Evolutionary conservation across 2,329 filamentous ascomycete species (phyloP).

Genomic region (Pseudopithomyces maydicus): DNA sequence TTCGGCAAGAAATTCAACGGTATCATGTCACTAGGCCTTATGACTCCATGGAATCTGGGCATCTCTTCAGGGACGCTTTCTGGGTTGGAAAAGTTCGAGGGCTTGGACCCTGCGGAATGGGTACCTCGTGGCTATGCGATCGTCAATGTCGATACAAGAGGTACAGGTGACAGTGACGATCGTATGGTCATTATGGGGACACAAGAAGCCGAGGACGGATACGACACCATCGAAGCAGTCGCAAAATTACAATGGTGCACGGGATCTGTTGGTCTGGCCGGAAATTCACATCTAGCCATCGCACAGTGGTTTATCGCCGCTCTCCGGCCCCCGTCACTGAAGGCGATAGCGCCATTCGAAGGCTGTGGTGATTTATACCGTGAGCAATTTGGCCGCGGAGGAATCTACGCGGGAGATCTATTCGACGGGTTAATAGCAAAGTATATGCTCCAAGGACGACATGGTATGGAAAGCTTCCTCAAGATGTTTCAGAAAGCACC

Average conservation of each 20-base stretch:
- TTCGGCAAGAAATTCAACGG: constrained; percentile 51
- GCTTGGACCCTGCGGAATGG: not conserved
- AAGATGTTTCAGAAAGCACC: constrained; percentile 50
- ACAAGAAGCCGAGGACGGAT: constrained; percentile 53
- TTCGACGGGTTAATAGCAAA: constrained; percentile 49
- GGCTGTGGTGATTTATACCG: constrained; percentile 54
- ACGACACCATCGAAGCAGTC: constrained; percentile 52
- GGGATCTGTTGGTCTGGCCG: constrained; percentile 50
- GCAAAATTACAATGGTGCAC: constrained; percentile 53
- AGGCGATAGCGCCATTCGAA: constrained; percentile 56
- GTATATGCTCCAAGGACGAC: constrained; percentile 39
- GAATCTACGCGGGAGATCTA: constrained; percentile 36
- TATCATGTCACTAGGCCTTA: constrained; percentile 37
- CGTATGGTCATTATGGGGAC: constrained; percentile 46
- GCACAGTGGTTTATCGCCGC: constrained; percentile 52
- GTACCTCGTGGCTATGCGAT: not conserved
- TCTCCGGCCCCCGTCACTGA: constrained; percentile 48
- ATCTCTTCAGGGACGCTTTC: constrained; percentile 29
- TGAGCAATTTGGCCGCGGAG: constrained; percentile 52
- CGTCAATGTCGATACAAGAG: not conserved
- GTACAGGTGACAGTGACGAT: constrained; percentile 40
- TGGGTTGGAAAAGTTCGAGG: not conserved
- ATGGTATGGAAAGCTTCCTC: constrained; percentile 48
- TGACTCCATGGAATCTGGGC: constrained; percentile 48
- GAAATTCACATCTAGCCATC: constrained; percentile 52